Conservation (phyloP, 495 filamentous ascomycete genomes). For the Xeromyces bisporus region DNA sequence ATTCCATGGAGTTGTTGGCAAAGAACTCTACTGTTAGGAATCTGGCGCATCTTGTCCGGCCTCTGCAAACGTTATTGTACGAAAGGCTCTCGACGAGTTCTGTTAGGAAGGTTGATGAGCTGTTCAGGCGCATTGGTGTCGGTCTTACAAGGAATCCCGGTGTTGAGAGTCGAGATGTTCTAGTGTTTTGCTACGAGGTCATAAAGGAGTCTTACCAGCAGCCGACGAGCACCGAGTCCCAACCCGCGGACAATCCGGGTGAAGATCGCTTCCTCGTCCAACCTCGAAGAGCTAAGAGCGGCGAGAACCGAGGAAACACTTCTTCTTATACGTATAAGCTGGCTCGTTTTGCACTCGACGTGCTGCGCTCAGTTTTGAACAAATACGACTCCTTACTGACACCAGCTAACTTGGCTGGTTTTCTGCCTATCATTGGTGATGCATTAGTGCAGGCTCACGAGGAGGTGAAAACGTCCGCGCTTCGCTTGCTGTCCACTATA, state of each 20-base stretch:
- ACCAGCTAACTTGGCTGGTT: conserved; percentile 59
- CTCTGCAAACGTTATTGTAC: conserved; percentile 56
- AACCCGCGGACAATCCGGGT: conserved; percentile 35
- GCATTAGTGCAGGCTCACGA: conserved; percentile 66
- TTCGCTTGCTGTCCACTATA: conserved; percentile 68
- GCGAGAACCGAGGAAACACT: conserved; percentile 42
- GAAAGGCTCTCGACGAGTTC: conserved; percentile 69
- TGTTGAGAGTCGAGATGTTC: conserved; percentile 54
- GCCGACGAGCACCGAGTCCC: conserved; percentile 13
- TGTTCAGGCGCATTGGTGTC: conserved; percentile 65
- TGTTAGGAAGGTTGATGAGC: conserved; percentile 76
- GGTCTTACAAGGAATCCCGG: conserved; percentile 67
- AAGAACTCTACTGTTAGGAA: conserved; percentile 55
- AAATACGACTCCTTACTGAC: conserved; percentile 69
- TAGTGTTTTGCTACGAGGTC: conserved; percentile 88
- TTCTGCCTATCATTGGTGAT: conserved; percentile 78
- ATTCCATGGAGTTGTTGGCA: conserved; percentile 89
- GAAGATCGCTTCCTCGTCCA: conserved; percentile 62
- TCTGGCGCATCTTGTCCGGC: conserved; percentile 57
- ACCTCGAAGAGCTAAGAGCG: conserved; percentile 51
- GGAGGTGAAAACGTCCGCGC: conserved; percentile 71
- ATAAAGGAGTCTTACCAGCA: conserved; percentile 68
- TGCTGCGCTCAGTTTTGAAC: conserved; percentile 61
- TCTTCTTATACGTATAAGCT: conserved; percentile 71
- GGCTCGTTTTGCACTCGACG: conserved; percentile 68